Evolutionary conservation across 2,329 filamentous ascomycete genomes (phyloP).

Genomic region (Claviceps pusilla): DNA sequence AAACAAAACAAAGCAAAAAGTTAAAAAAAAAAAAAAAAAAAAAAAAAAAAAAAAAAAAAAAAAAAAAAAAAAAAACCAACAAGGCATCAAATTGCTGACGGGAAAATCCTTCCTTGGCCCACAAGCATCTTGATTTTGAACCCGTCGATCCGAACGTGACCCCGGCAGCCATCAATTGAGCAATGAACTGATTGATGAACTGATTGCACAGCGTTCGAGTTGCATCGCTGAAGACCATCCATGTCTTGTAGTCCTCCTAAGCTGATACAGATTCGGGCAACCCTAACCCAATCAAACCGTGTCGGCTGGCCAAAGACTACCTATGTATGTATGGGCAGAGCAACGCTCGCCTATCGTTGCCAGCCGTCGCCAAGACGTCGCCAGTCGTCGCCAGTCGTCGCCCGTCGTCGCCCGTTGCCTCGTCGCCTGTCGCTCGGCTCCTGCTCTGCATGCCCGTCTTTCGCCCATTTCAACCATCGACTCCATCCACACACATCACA

Average conservation of each 20-base stretch:
- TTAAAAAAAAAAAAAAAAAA: not conserved
- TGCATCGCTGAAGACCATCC: not conserved
- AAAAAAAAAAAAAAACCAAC: not conserved
- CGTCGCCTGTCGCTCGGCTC: not conserved
- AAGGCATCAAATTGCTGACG: not conserved
- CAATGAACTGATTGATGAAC: not conserved
- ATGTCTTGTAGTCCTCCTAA: not conserved
- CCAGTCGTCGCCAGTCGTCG: not conserved
- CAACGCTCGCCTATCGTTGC: not conserved
- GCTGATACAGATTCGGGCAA: not conserved
- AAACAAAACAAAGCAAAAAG: too few relatives aligned
- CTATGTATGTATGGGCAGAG: not conserved
- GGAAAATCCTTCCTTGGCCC: not conserved
- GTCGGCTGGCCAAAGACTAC: not conserved
- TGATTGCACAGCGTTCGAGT: not conserved
- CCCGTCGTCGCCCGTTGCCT: slow-evolving; percentile 1
- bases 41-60: too few relatives aligned
- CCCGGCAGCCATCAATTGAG: not conserved
- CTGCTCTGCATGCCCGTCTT: not conserved
- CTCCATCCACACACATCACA: not conserved
- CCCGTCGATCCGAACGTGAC: not conserved
- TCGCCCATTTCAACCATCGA: not conserved
- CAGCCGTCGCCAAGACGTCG: not conserved
- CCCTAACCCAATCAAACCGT: not conserved
- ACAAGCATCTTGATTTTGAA: not conserved